A percentile compares a stretch with the other conserved stretches of the same genome.
phyloP scores from a whole-genome alignment of 2,329 filamentous ascomycete genomes.

The Neonectria hederae region DNA sequence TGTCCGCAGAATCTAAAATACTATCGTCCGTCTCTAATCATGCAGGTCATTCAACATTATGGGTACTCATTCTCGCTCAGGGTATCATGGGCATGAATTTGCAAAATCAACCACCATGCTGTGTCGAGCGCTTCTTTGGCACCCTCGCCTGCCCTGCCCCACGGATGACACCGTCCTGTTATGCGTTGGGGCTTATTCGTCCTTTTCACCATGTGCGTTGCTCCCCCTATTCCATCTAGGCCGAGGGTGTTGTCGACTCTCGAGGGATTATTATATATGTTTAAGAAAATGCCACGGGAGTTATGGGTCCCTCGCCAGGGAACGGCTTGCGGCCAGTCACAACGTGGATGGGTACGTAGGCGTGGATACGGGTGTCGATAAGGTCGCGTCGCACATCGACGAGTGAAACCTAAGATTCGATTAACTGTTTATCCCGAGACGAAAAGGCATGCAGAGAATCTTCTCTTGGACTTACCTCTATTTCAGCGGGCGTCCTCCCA shows the following conservation, averaged over 20 bases:
- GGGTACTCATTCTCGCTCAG: slow-evolving; percentile 29
- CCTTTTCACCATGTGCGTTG: not conserved
- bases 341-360: slow-evolving; percentile 60
- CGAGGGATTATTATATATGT: not conserved
- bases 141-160: slow-evolving; percentile 1
- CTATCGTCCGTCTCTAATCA: slow-evolving; percentile 32
- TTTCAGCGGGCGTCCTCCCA: slow-evolving; percentile 55
- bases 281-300: slow-evolving; percentile 25
- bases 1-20: slow-evolving; percentile 18
- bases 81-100: slow-evolving; percentile 37
- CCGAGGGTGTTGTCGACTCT: not conserved
- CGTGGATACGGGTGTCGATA: slow-evolving; percentile 57
- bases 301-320: slow-evolving; percentile 42
- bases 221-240: not conserved
- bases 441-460: not conserved
- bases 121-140: slow-evolving; percentile 12
- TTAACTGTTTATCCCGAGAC: slow-evolving; percentile 23
- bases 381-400: slow-evolving; percentile 60
- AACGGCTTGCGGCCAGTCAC: slow-evolving; percentile 62
- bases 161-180: not conserved
- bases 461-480: slow-evolving; percentile 53
- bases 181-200: not conserved
- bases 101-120: slow-evolving; percentile 24
- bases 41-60: slow-evolving; percentile 39
- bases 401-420: slow-evolving; percentile 53